phyloP scores from a whole-genome alignment of 805 yeast species.

The Starmerella vitae region DNA sequence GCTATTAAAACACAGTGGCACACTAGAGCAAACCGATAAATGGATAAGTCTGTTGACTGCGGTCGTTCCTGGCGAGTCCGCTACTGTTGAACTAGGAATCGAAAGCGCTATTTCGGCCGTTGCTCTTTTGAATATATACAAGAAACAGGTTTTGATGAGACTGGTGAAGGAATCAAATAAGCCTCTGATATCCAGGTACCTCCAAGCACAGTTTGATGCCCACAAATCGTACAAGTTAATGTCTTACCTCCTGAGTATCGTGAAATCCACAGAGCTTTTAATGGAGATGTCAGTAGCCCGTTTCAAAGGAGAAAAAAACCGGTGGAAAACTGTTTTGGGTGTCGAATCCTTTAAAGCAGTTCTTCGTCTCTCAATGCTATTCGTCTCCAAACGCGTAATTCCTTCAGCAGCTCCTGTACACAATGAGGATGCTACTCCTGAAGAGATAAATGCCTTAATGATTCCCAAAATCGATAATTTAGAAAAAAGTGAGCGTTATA shows the following conservation, averaged over 20 bases:
- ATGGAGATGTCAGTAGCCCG: slow-evolving; percentile 28
- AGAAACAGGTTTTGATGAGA: slow-evolving; percentile 27
- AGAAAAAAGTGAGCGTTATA: not conserved
- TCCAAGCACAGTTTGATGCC: slow-evolving; percentile 14
- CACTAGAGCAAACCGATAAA: slow-evolving; percentile 29
- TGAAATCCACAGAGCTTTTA: slow-evolving; percentile 28
- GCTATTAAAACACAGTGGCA: slow-evolving; percentile 27
- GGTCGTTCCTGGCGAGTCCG: slow-evolving; percentile 30
- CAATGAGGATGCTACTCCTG: slow-evolving; percentile 29
- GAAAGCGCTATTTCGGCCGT: slow-evolving; percentile 27
- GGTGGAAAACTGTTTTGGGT: slow-evolving; percentile 25
- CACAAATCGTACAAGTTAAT: slow-evolving; percentile 21
- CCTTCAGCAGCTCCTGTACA: slow-evolving; percentile 24
- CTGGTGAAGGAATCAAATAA: slow-evolving; percentile 15
- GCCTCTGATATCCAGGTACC: slow-evolving; percentile 11
- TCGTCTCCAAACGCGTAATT: slow-evolving; percentile 24
- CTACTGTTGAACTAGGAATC: slow-evolving; percentile 29
- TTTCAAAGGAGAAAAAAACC: slow-evolving; percentile 21
- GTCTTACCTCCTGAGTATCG: slow-evolving; percentile 24
- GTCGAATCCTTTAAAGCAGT: slow-evolving; percentile 26
- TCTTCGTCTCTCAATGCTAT: slow-evolving; percentile 25
- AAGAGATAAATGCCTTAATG: slow-evolving; percentile 17
- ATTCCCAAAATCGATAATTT: not conserved
- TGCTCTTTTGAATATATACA: slow-evolving; percentile 29
- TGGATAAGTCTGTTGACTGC: slow-evolving; percentile 27